Evolutionary conservation across 805 yeast genomes (phyloP).

Genomic region (Candida dajiaensis): DNA sequence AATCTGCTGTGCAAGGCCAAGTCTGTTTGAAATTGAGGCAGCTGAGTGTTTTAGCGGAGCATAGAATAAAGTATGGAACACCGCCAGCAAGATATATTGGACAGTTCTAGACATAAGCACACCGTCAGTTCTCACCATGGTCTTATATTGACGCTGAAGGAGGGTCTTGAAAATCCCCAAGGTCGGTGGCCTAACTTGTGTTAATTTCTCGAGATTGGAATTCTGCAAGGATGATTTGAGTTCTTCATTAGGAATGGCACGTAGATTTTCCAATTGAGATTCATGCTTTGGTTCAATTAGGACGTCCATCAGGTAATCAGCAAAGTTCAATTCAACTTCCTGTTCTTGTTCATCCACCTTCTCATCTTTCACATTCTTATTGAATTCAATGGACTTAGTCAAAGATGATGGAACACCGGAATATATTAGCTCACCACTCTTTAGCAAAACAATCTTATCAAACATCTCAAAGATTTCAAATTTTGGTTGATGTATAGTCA

Average conservation of each 20-base stretch:
- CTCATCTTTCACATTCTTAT: conserved; percentile 26
- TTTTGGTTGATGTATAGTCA: conserved; percentile 84
- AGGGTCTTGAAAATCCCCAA: conserved; percentile 29
- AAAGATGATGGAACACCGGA: conserved; percentile 50
- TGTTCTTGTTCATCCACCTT: conserved; percentile 31
- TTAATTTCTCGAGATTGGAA: conserved; percentile 1
- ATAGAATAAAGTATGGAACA: conserved; percentile 62
- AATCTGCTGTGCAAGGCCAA: conserved; percentile 74
- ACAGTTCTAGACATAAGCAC: conserved; percentile 57
- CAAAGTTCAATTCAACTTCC: conserved; percentile 49
- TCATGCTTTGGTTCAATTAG: conserved; percentile 51
- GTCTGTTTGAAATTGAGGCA: conserved; percentile 54
- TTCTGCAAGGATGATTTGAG: background rate
- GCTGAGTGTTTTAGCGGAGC: conserved; percentile 45
- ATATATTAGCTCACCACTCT: conserved; percentile 37
- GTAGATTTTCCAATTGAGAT: conserved; percentile 8
- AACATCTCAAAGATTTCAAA: conserved; percentile 56
- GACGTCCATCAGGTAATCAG: conserved; percentile 69
- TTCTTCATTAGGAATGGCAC: background rate
- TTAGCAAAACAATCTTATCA: conserved; percentile 64
- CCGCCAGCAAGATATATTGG: conserved; percentile 59
- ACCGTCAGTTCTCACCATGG: conserved; percentile 46
- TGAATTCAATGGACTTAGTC: conserved; percentile 37
- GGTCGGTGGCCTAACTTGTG: conserved; percentile 7
- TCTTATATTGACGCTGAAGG: conserved; percentile 27